phyloP scores from a whole-genome alignment of 345 rosid species.

The Camelina laxa region DNA sequence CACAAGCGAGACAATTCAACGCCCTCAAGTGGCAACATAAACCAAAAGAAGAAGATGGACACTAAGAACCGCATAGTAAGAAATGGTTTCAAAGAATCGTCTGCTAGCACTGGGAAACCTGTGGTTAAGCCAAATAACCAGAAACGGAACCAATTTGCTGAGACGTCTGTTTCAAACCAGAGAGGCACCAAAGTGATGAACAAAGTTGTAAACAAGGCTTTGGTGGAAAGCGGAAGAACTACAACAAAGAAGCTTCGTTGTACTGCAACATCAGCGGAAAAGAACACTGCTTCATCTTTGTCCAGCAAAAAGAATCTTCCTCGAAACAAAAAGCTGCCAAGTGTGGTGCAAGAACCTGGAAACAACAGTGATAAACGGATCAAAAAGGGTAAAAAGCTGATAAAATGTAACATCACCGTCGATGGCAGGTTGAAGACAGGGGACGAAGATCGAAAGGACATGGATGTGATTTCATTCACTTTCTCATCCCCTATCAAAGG shows the following conservation, averaged over 20 bases:
- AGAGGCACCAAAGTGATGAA: slow-evolving; percentile 45
- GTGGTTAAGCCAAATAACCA: slow-evolving; percentile 68
- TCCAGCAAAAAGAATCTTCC: slow-evolving; percentile 51
- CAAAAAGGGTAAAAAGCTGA: slow-evolving; percentile 47
- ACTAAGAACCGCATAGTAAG: slow-evolving; percentile 41
- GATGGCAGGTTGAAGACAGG: slow-evolving; percentile 43
- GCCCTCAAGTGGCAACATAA: slow-evolving; percentile 34
- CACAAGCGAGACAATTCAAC: slow-evolving; percentile 52
- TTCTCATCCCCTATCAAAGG: slow-evolving; percentile 79
- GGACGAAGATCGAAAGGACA: slow-evolving; percentile 48
- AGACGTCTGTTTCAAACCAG: slow-evolving; percentile 48
- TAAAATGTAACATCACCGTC: slow-evolving; percentile 48
- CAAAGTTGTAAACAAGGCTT: slow-evolving; percentile 49
- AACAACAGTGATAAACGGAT: slow-evolving; percentile 43
- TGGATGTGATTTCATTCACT: slow-evolving; percentile 91
- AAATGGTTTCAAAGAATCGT: slow-evolving; percentile 46
- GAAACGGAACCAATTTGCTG: slow-evolving; percentile 60
- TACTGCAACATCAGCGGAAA: slow-evolving; percentile 36
- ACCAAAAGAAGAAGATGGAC: slow-evolving; percentile 50
- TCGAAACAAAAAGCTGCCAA: slow-evolving; percentile 47
- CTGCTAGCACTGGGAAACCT: slow-evolving; percentile 44
- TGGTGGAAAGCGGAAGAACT: slow-evolving; percentile 43
- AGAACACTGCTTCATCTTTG: slow-evolving; percentile 41
- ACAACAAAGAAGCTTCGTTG: slow-evolving; percentile 47
- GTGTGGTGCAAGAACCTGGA: slow-evolving; percentile 43